phyloP scores from a whole-genome alignment of 768 basidiomycete genomes.

The Panus rudis region DNA sequence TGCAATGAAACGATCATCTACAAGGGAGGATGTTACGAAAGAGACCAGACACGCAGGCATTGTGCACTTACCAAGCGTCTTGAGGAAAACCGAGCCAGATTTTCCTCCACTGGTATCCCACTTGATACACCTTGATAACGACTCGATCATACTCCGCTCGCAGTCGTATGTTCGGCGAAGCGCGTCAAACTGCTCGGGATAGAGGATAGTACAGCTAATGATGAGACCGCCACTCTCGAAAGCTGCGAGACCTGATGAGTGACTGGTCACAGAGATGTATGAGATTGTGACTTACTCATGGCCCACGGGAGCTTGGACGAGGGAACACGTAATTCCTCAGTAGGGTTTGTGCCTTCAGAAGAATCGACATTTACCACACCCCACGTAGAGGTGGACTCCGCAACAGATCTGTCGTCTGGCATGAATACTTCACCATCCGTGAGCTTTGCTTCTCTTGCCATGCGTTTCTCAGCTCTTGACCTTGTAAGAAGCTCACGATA shows the following conservation, averaged over 20 bases:
- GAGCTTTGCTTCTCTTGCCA: conserved; percentile 44
- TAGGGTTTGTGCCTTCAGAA: conserved; percentile 57
- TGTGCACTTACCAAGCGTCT: conserved; percentile 68
- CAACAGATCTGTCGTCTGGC: conserved; percentile 81
- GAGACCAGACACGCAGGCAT: too few relatives aligned
- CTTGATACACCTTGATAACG: conserved; percentile 87
- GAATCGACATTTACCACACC: conserved; percentile 83
- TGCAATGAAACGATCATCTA: conserved; percentile 97
- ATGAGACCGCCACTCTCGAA: conserved; percentile 87
- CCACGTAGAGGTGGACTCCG: conserved; percentile 87
- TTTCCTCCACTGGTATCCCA: conserved; percentile 96
- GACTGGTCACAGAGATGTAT: background rate
- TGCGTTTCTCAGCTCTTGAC: conserved; percentile 72
- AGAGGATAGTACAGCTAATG: conserved; percentile 91
- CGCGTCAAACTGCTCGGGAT: conserved; percentile 95
- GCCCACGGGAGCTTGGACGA: conserved; percentile 80
- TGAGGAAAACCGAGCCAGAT: conserved; percentile 93
- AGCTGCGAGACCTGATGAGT: conserved; percentile 37
- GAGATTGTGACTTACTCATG: conserved; percentile 47
- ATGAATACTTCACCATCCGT: conserved; percentile 77
- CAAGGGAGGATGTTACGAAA: background rate
- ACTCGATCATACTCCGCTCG: conserved; percentile 91
- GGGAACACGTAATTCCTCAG: conserved; percentile 67
- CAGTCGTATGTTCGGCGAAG: conserved; percentile 89
- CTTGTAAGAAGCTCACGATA: conserved; percentile 76